These are phyloP conservation scores for Emergomyces pasteurianus DNA, from an alignment of 2,329 filamentous ascomycete species.

Conservation along the genomic window DNA sequence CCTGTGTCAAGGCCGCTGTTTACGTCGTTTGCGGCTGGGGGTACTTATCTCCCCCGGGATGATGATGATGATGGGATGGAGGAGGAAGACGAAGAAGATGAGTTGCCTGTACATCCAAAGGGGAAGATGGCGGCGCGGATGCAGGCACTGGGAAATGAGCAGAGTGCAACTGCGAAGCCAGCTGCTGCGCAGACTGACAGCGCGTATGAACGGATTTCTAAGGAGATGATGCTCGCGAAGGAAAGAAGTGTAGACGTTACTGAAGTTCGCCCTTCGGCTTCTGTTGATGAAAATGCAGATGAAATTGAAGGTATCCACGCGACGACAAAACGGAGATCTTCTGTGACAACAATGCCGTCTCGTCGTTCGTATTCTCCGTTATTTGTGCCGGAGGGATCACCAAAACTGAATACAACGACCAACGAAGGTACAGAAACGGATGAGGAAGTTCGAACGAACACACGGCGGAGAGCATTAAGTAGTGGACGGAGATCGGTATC, in stretches of 20 bases:
- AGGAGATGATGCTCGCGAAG: not conserved
- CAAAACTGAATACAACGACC: not conserved
- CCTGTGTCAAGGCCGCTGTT: not conserved
- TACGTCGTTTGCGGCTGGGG: not conserved
- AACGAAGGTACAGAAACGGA: conserved; percentile 6
- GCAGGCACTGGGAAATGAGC: conserved; percentile 23
- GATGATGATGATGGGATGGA: conserved; percentile 15
- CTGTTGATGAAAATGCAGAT: not conserved
- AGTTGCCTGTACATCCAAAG: conserved; percentile 39
- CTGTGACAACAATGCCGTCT: not conserved
- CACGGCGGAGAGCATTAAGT: conserved; percentile 12
- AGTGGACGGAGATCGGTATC: not conserved
- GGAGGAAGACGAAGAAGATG: conserved; percentile 39
- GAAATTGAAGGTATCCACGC: not conserved
- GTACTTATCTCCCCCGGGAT: not conserved
- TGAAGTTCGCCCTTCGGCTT: not conserved
- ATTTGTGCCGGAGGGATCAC: not conserved
- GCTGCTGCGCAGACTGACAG: not conserved
- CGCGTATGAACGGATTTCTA: not conserved
- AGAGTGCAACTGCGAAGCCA: not conserved
- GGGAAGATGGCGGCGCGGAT: conserved; percentile 56
- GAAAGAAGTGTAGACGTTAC: not conserved
- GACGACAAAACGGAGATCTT: too few species aligned
- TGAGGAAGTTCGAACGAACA: conserved; percentile 21
- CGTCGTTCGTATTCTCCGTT: not conserved